Evolutionary conservation across 331 rosid genomes (phyloP), one percentile per base, ranked within the genome.

Genomic region (Rhamnella rubrinervis): DNA sequence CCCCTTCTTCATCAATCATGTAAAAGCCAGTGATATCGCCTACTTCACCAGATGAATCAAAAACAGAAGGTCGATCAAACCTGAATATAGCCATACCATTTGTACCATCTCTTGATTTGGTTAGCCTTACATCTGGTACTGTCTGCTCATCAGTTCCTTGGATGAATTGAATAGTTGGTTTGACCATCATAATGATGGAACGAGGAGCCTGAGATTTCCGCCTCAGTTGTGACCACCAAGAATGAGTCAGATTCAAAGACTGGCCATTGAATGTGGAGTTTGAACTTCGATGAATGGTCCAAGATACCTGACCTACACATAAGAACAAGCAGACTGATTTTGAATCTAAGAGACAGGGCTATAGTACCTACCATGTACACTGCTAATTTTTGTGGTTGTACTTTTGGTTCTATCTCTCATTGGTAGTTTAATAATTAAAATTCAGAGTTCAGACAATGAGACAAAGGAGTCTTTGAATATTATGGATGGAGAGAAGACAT

Each of bases 1-100:
- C 87, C 5, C 99, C 99, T 83, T 95, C 99, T 75, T 95, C 97
- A 37, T 95, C 99, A 65, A 95, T 91, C 99, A 95, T 89, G 88
- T 75, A 95, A 47, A 95, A 87, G 12, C 99, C 99, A 6, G 97
- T 95, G 40, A 95, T 95, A 37, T 95, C 99, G 10, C 99, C 99
- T 26, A 95, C 90, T 79, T 95, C 99, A 51, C 90, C 87, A 2
- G 99, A 95, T 20, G 99, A 85, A 74, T 95, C 99, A 23, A 95
- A 95, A 64, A 95, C 97, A 6, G 97, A 95, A 20, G 99, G 99
- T 61, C 91, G 86, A 8, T 91, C 96, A 77, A 95, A 95, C 80
- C 12, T 86, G 86, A 95, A 95, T 58, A 89, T 82, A 14, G 99
- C 99, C 93, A 91, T 58, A 21, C 99, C 99, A 70, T 89, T 95